Conservation (phyloP, 108 stramenopile genomes). For the Epithemia pelagica region DNA sequence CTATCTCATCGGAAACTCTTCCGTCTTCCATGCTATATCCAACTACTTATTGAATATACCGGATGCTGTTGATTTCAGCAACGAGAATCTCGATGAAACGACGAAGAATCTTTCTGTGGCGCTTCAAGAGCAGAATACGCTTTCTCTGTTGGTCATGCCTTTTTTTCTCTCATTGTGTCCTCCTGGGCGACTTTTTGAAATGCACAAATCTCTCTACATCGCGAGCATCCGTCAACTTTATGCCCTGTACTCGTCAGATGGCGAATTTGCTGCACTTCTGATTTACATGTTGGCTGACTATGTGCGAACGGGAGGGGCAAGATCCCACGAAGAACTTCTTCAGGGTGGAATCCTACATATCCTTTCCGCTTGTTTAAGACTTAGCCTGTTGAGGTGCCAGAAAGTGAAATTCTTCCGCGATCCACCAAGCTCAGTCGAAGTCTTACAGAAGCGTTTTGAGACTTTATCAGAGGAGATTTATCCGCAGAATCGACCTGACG, state of each 20-base stretch:
- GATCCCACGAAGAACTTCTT: conserved; percentile 67
- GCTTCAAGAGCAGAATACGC: conserved; percentile 31
- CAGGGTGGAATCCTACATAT: conserved; percentile 70
- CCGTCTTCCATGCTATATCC: conserved; percentile 33
- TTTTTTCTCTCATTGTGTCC: conserved; percentile 69
- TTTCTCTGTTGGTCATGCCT: conserved; percentile 40
- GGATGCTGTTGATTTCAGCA: neutral
- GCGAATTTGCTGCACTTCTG: conserved; percentile 37
- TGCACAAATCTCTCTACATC: conserved; percentile 36
- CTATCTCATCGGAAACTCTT: conserved; percentile 38
- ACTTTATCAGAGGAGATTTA: conserved; percentile 2
- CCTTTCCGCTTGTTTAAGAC: conserved; percentile 46
- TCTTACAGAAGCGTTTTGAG: conserved; percentile 14
- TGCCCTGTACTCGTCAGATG: conserved; percentile 48
- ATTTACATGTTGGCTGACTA: conserved; percentile 45
- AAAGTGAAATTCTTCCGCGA: conserved; percentile 5
- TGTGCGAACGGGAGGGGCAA: conserved; percentile 55
- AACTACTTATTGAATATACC: conserved; percentile 27
- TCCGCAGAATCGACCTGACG: conserved; percentile 18
- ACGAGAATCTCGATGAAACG: conserved; percentile 20
- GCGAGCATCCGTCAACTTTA: conserved; percentile 52
- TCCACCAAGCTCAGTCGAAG: conserved; percentile 11
- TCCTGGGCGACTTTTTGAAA: conserved; percentile 38
- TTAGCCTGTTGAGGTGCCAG: conserved; percentile 55
- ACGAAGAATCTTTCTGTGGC: conserved; percentile 24